Evolutionary conservation across 2,329 filamentous ascomycete species (phyloP), one percentile per base, ranked within the genome.

Genomic region (Ascochyta clinopodiicola): DNA sequence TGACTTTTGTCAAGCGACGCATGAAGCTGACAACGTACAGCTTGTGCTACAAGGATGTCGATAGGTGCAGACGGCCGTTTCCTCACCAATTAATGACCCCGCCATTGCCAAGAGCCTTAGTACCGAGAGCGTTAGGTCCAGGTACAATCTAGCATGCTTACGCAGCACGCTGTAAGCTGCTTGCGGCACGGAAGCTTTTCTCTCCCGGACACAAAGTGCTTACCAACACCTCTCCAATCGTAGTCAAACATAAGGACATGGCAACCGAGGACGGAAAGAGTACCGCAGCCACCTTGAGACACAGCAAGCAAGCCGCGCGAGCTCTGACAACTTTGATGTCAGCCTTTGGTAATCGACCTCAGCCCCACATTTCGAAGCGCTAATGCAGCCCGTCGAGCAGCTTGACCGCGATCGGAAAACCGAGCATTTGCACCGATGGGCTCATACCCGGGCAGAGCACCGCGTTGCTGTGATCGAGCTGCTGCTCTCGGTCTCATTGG

Each of bases 101-200:
- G 60, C 59, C n/a, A 63, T n/a, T 36, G 40, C 56, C 44, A 17
- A 42, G 42, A 12, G 42, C 46, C 40, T 43, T 63, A 56, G 31
- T 34, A 22, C 60, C 15, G 37, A 62, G 54, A 51, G 43, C 34
- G 52, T 50, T 49, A 43, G 44, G 12, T 21, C 51, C 62, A 62
- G 59, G 61, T 51, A 51, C 54, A 32, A 40, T 45, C 43, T 27
- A 32, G 36, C 31, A 31, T 59, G 63, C 60, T 66, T 60, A 66
- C 60, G 59, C 45, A 66, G 32, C 46, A 36, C 36, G 34, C 39
- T 32, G 48, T 60, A 56, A 64, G 53, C 53, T 35, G 31, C 43
- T 42, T 22, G 8, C 38, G 35, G 31, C 43, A 44, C 55, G 50
- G 57, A 37, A 32, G n/a, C 29, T 25, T 29, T 19, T 45, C 35